Evolutionary conservation across 1,284 basidiomycete species (phyloP).

Genomic region (Wolfiporia cocos): DNA sequence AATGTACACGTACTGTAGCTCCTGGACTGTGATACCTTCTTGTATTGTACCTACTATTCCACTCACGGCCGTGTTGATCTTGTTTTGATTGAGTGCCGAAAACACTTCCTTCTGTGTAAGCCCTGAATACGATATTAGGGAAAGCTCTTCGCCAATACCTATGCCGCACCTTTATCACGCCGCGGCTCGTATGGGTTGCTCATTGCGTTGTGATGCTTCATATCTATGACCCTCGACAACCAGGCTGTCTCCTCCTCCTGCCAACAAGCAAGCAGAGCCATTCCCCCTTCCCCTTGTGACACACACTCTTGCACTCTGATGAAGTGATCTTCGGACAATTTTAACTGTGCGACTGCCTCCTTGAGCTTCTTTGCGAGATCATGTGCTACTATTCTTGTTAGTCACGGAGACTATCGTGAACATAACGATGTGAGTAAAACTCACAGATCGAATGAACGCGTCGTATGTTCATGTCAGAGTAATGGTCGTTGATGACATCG

Average conservation of each 20-base stretch:
- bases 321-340: neutral
- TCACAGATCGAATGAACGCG: slow-evolving; percentile 4
- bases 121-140: too few species aligned
- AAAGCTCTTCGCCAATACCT: too few species aligned
- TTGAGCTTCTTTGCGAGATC: neutral
- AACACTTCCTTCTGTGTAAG: too few species aligned
- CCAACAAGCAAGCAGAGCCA: slow-evolving; percentile 2
- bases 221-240: too few species aligned
- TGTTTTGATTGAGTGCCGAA: too few species aligned
- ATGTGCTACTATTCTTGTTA: neutral
- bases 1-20: too few species aligned
- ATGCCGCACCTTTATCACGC: too few species aligned
- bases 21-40: too few species aligned
- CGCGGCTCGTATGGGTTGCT: slow-evolving; percentile 7
- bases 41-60: too few species aligned
- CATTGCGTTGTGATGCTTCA: slow-evolving; percentile 2
- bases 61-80: too few species aligned
- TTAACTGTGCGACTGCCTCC: too few species aligned
- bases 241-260: slow-evolving; percentile 1
- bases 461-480: slow-evolving; percentile 6
- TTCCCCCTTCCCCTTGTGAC: neutral
- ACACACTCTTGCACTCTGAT: neutral
- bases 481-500: slow-evolving; percentile 8
- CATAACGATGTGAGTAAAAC: neutral
- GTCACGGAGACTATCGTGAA: neutral